Percentiles rank a stretch among this genome's conserved stretches.
phyloP scores from a whole-genome alignment of 345 rosid genomes.

The Geranium brycei region DNA sequence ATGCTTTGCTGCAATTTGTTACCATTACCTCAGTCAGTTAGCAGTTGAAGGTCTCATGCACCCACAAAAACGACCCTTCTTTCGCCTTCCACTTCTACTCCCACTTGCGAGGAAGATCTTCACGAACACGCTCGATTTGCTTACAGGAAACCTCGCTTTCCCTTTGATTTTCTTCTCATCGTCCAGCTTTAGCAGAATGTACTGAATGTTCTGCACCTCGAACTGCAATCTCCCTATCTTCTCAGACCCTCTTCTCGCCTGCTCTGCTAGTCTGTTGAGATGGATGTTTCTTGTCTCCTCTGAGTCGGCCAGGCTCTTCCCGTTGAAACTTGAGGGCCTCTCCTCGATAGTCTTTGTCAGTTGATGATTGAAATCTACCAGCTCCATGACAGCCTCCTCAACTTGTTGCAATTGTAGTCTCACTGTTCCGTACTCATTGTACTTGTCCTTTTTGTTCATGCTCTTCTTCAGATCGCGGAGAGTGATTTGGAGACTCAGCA shows the following conservation, averaged over 20 bases:
- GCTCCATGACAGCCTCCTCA: conserved; percentile 49
- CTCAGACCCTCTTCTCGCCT: conserved; percentile 53
- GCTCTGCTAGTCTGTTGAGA: conserved; percentile 38
- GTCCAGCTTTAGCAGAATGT: conserved; percentile 56
- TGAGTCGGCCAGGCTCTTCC: conserved; percentile 10
- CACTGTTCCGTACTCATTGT: conserved; percentile 40
- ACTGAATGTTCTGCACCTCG: conserved; percentile 64
- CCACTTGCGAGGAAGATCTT: conserved; percentile 55
- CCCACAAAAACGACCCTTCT: conserved; percentile 59
- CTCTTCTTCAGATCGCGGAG: conserved; percentile 56
- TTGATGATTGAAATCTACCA: conserved; percentile 41
- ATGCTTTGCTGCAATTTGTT: background rate
- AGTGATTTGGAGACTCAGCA: conserved; percentile 43
- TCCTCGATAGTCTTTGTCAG: conserved; percentile 36
- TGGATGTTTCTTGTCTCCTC: conserved; percentile 28
- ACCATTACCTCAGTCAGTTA: conserved; percentile 19
- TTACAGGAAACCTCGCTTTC: conserved; percentile 31
- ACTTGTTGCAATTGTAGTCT: conserved; percentile 53
- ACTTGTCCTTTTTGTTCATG: conserved; percentile 40
- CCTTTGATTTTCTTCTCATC: conserved; percentile 39
- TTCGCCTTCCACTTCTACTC: conserved; percentile 36
- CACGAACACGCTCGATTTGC: conserved; percentile 41
- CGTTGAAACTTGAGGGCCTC: conserved; percentile 12
- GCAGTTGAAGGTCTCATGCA: conserved; percentile 44
- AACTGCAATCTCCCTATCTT: conserved; percentile 61